phyloP scores from a whole-genome alignment of 352 stramenopile genomes.

The Pilasporangium apinafurcum region DNA sequence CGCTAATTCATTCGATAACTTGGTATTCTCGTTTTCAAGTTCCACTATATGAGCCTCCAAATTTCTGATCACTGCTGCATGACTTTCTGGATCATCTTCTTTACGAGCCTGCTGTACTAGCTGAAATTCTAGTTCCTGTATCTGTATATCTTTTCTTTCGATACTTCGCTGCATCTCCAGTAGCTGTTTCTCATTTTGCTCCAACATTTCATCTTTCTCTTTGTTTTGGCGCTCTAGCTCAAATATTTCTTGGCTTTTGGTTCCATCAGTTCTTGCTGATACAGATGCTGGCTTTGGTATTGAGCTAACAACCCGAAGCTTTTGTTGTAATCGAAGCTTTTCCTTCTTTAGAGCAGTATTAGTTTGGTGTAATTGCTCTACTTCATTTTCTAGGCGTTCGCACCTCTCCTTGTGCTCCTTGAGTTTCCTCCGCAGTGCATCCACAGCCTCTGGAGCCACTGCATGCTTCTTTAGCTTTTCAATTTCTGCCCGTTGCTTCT shows the following conservation, averaged over 20 bases:
- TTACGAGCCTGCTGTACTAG: not conserved
- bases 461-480: constrained; percentile 42
- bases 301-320: constrained; percentile 35
- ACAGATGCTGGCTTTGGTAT: constrained; percentile 6
- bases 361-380: constrained; percentile 32
- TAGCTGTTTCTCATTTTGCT: not conserved
- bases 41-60: constrained; percentile 20
- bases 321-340: constrained; percentile 65
- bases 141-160: not conserved
- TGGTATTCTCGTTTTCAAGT: constrained; percentile 68
- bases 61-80: constrained; percentile 2
- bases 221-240: constrained; percentile 11
- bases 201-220: constrained; percentile 11
- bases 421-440: constrained; percentile 34
- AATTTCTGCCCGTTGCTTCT: constrained; percentile 71
- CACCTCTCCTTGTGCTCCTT: constrained; percentile 35
- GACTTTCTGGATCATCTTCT: not conserved
- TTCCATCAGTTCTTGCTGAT: constrained; percentile 4
- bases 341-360: constrained; percentile 41
- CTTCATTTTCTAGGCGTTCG: constrained; percentile 25
- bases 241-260: constrained; percentile 11
- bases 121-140: constrained; percentile 24
- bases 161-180: not conserved
- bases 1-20: constrained; percentile 70
- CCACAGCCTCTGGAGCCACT: constrained; percentile 32